phyloP scores from a whole-genome alignment of 768 basidiomycete genomes.

The Boletus barrowsii region DNA sequence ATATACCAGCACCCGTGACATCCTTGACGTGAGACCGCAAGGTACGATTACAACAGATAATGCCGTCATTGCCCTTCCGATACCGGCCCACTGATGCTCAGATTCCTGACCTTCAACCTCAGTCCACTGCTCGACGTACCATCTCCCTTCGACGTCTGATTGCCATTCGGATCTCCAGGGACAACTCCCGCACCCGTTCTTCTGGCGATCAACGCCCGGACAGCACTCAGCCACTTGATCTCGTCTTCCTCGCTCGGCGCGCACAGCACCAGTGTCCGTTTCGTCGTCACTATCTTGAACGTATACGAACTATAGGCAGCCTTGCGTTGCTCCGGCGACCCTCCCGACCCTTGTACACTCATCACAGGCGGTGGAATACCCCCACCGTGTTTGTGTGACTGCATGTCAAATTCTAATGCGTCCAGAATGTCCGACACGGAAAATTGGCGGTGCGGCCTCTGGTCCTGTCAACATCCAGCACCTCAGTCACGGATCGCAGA shows the following conservation, averaged over 20 bases:
- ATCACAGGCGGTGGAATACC: constrained; percentile 31
- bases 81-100: constrained; percentile 37
- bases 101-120: constrained; percentile 47
- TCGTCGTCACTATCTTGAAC: constrained; percentile 96
- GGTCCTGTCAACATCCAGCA: constrained; percentile 57
- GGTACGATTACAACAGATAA: constrained; percentile 16
- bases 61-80: constrained; percentile 30
- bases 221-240: constrained; percentile 95
- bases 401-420: constrained; percentile 83
- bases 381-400: constrained; percentile 45
- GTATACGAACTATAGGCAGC: constrained; percentile 53
- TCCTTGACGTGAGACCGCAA: constrained; percentile 21
- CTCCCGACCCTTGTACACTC: constrained; percentile 35
- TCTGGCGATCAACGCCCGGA: constrained; percentile 85
- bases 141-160: constrained; percentile 14
- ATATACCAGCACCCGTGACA: no score
- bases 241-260: constrained; percentile 98
- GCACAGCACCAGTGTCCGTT: constrained; percentile 82
- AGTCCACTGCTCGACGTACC: constrained; percentile 33
- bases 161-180: constrained; percentile 42
- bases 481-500: constrained; percentile 10
- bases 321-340: constrained; percentile 39
- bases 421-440: constrained; percentile 84
- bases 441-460: constrained; percentile 84
- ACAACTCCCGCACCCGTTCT: constrained; percentile 51